These are phyloP conservation scores for Pseudopediastrum boryanum DNA, from an alignment of 139 green algal genomes.

Conservation along the genomic window DNA sequence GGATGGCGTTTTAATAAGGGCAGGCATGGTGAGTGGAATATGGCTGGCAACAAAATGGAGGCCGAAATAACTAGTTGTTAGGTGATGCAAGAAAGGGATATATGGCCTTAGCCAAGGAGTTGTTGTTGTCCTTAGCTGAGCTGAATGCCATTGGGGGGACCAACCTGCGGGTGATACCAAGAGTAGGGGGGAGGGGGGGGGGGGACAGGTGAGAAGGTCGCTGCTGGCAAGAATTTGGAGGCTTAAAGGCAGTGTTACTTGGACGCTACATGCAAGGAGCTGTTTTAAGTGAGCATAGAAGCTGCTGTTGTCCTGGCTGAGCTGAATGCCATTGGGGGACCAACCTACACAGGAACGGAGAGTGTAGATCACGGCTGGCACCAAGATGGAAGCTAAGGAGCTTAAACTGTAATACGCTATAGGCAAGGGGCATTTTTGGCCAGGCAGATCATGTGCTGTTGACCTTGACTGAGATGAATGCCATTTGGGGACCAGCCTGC, in stretches of 20 bases:
- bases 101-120: slow-evolving; percentile 75
- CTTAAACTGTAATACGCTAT: neutral
- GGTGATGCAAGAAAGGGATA: slow-evolving; percentile 58
- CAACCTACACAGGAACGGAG: no score
- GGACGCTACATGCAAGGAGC: slow-evolving; percentile 53
- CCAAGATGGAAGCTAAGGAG: no score
- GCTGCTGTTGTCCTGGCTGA: slow-evolving; percentile 77
- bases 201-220: no score
- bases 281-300: slow-evolving; percentile 75
- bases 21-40: no score
- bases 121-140: slow-evolving; percentile 75
- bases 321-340: slow-evolving; percentile 15
- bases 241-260: neutral
- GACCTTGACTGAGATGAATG: slow-evolving; percentile 53
- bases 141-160: slow-evolving; percentile 6
- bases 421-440: slow-evolving; percentile 69
- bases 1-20: neutral
- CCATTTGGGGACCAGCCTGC: slow-evolving; percentile 1
- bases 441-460: slow-evolving; percentile 84
- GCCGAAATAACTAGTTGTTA: neutral
- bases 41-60: no score
- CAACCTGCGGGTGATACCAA: slow-evolving; percentile 11
- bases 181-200: neutral
- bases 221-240: no score
- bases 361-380: no score